Evolutionary conservation across 2,329 filamentous ascomycete species (phyloP), one percentile per base, ranked within the genome.

Genomic region (Aspergillus sergii): DNA sequence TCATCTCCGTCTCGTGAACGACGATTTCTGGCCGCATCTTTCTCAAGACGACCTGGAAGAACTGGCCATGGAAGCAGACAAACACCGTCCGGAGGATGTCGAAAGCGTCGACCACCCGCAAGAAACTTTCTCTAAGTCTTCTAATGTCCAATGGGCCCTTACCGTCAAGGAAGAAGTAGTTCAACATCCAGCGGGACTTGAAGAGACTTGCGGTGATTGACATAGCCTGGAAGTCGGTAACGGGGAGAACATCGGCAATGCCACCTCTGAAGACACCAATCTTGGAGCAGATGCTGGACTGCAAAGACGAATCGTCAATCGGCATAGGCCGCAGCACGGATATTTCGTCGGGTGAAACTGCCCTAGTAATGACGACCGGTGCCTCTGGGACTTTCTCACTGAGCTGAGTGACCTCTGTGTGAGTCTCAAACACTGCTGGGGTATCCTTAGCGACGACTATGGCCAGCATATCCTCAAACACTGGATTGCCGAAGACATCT

Each of bases 31-130:
- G 80, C 12, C 80, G 69, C 2, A 91, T 76, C 19, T 84, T 78
- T 32, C 86, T 80, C 2, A 91, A 76, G 0, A 91, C 84, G 1
- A 88, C 85, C 59, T 85, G 84, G 64, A 86, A 82, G 68, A 83
- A 86, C 43, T 80, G 78, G 7, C 78, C 79, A 26, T 81, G 78
- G 62, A 82, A 78, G 61, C 83, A 79, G 16, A 89, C 81, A 65
- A 91, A 91, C 6, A 90, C 85, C 0, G 88, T 91, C 5, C 88
- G 85, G 3, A 91, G 78, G 28, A 91, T 88, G 68, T 90, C 88
- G 71, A 90, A 88, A 9, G 80, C 80, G 3, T 82, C 75, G 1
- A 91, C 84, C 4, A 91, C 83, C 39, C 86, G 74, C 59, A 79
- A 66, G 60, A 78, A 80, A 58, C 76, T 78, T 43, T 78, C 74